Evolutionary conservation across 2,329 filamentous ascomycete genomes (phyloP), one percentile per base, ranked within the genome.

Genomic region (Trichoderma koningii): DNA sequence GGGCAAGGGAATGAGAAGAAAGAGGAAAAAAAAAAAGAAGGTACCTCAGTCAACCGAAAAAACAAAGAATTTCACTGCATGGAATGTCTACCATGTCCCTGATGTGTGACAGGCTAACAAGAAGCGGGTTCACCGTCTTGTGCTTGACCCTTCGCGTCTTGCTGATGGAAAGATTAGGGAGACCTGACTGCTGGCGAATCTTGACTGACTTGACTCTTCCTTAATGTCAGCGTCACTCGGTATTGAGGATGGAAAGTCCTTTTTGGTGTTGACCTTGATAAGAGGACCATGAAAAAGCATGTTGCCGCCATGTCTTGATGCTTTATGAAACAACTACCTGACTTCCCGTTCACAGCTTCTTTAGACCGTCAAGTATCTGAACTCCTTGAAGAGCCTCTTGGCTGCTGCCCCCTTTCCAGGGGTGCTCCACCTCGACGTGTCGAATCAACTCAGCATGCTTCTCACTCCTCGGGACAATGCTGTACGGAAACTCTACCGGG

Each of bases 371-470:
- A 21, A 53, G 30, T 14, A 30, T 2, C n/a, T 17, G 9, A 21
- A 34, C 30, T 5, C 26, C 26, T 34, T 52, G 50, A 14, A 55
- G 28, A 3, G 3, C 30, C n/a, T n/a, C 3, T 19, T 0, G 30
- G 12, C 3, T 55, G 14, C 50, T 55, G 3, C 50, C 1, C 0
- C 19, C 26, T 26, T 63, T 28, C 60, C 60, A 63, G 23, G 60
- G 60, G 41, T 55, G 60, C n/a, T 63, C 60, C 14, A n/a, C 15
- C 12, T 55, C 60, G 9, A 55, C 60, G 6, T 42, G 38, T 14
- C 50, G 38, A 2, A 63, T 3, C 2, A 63, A 0, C n/a, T 47
- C 19, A 1, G 50, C 60, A 19, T 41, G 23, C 7, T 55, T 55
- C 2, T 55, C 50, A 10, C 21, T 47, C 14, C 60, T 7, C 7